phyloP scores from a whole-genome alignment of 164 flowering plant genomes.

The Piper longum region DNA sequence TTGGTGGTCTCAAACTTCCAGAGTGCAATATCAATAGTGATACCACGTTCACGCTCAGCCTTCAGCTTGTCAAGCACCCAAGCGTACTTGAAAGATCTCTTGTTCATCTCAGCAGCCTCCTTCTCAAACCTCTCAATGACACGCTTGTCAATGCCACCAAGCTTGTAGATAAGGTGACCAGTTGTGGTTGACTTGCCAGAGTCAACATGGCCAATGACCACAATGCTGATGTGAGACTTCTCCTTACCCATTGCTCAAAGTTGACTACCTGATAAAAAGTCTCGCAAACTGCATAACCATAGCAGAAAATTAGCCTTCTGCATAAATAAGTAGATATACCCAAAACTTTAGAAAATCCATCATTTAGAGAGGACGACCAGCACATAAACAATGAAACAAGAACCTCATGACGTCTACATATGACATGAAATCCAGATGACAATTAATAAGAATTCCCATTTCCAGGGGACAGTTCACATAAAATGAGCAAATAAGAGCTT shows the following conservation, averaged over 20 bases:
- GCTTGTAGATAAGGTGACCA: constrained; percentile 42
- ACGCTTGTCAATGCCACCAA: constrained; percentile 23
- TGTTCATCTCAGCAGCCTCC: constrained; percentile 12
- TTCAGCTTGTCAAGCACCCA: constrained; percentile 36
- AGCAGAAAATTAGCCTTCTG: too few species aligned
- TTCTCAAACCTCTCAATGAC: constrained; percentile 21
- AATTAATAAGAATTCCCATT: too few species aligned
- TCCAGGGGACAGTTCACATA: too few species aligned
- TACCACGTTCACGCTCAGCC: constrained; percentile 21
- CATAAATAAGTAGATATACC: too few species aligned
- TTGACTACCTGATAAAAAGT: too few species aligned
- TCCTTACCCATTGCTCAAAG: constrained; percentile 36
- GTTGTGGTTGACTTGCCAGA: constrained; percentile 51
- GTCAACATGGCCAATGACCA: constrained; percentile 60
- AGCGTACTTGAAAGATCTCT: constrained; percentile 22
- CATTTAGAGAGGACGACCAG: too few species aligned
- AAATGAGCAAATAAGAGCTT: too few species aligned
- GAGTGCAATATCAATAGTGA: constrained; percentile 14
- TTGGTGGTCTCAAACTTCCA: constrained; percentile 7
- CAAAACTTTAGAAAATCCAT: too few species aligned
- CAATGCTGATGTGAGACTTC: constrained; percentile 50
- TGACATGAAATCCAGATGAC: too few species aligned
- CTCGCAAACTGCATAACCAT: too few species aligned
- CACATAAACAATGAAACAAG: too few species aligned
- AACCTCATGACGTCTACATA: too few species aligned